A percentile compares a stretch with the other conserved stretches of the same genome.
These are phyloP conservation scores for Rubus idaeus DNA, from an alignment of 306 rosid species.

Conservation along the genomic window DNA sequence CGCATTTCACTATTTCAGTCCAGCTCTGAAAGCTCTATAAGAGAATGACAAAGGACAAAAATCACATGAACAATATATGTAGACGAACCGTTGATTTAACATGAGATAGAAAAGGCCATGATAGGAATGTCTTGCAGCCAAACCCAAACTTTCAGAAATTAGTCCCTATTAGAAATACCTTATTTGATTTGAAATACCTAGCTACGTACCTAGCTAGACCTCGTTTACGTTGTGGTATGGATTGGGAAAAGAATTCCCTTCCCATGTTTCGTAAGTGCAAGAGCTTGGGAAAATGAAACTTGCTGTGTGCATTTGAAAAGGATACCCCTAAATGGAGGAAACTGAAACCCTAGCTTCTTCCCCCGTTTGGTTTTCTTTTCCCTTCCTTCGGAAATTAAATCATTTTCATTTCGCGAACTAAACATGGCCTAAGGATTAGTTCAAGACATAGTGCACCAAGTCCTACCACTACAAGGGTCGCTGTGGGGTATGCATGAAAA, in stretches of 20 bases:
- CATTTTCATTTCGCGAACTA: background rate
- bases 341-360: background rate
- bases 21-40: slow-evolving; percentile 28
- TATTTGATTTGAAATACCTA: background rate
- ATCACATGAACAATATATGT: slow-evolving; percentile 27
- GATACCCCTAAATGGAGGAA: background rate
- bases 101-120: background rate
- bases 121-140: slow-evolving; percentile 16
- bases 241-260: background rate
- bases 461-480: slow-evolving; percentile 18
- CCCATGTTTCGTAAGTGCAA: background rate
- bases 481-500: slow-evolving; percentile 43
- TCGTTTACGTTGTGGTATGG: background rate
- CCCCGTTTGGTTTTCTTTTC: background rate
- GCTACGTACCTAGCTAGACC: background rate
- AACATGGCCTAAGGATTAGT: background rate
- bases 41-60: slow-evolving; percentile 31
- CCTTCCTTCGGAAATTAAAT: background rate
- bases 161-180: slow-evolving; percentile 9
- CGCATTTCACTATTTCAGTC: slow-evolving; percentile 17
- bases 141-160: slow-evolving; percentile 4
- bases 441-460: slow-evolving; percentile 18
- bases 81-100: slow-evolving; percentile 10
- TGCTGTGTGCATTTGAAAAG: background rate
- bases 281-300: background rate